Base-by-base conservation (phyloP, 2,329 filamentous ascomycete species). In the Sclerotinia trifoliorum region DNA sequence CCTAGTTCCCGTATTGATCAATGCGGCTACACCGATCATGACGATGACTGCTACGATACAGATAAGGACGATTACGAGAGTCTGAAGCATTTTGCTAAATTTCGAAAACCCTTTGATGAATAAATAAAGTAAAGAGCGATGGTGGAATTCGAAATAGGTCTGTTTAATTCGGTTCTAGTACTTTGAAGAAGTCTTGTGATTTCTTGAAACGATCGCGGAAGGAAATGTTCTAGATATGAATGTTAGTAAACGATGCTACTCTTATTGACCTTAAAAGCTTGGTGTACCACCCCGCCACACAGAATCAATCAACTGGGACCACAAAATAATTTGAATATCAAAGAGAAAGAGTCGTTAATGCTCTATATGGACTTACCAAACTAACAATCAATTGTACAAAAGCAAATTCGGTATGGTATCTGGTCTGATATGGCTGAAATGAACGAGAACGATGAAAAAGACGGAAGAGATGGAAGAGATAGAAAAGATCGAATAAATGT, bases 1-100 rank as follows among this genome's bases (percentile, higher is more conserved):
- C 60, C 26, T 51, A 7, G 60, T 39, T 39, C 29, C 58, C 26
- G 46, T 51, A 19, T 51, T 62, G 21, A 62, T 62, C 60, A 62
- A 51, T 51, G 60, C 60, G 17, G 60, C 60, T n/a, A 62, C 21
- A 51, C 60, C 60, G 46, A 62, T 62, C 29, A 51, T 1, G 29
- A 62, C 0, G 24, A 62, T 19, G 4, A 62, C 60, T 35, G 60
- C 60, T 2, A 51, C 1, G 44, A 62, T 62, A 32, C 60, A 62
- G n/a, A 62, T 62, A 46, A 62, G 60, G 2, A 51, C 60, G 48
- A 62, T 62, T 29, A 62, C 46, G 60, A 62, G 29, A 15, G 60
- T 51, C 46, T 62, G 60, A 51, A 62, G 46, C 60, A 62, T 62
- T 19, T 62, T 51, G 60, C 60, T 46, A 26, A 19, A 48, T 5